phyloP scores from a whole-genome alignment of 2,329 filamentous ascomycete genomes.

The Cladophialophora psammophila region DNA sequence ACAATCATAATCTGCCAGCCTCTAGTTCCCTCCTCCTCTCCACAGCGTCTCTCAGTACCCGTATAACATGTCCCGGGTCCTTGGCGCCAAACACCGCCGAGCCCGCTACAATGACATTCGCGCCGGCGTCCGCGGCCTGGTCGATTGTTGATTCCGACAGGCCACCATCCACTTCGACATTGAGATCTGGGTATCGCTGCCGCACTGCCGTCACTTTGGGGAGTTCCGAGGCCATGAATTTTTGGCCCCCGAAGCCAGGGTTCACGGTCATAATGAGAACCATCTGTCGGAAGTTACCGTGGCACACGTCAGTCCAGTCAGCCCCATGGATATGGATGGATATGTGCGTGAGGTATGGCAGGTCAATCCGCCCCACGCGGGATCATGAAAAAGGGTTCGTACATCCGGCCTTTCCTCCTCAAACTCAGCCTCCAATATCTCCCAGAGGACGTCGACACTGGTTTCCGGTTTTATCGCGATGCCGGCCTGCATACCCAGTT shows the following conservation, averaged over 20 bases:
- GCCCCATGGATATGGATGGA: background rate
- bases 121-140: conserved; percentile 90
- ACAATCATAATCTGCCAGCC: conserved; percentile 28
- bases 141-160: conserved; percentile 88
- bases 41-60: conserved; percentile 79
- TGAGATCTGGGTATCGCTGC: conserved; percentile 83
- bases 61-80: conserved; percentile 86
- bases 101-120: conserved; percentile 97
- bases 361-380: too few species aligned
- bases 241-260: conserved; percentile 96
- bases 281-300: conserved; percentile 69
- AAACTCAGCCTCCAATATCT: conserved; percentile 77
- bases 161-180: conserved; percentile 97
- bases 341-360: too few species aligned
- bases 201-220: conserved; percentile 90
- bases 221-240: conserved; percentile 96
- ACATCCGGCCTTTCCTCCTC: conserved; percentile 87
- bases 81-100: conserved; percentile 94
- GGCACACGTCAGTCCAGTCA: background rate
- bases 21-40: conserved; percentile 60
- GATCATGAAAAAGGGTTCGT: conserved; percentile 24
- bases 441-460: conserved; percentile 87
- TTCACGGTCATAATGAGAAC: conserved; percentile 98
- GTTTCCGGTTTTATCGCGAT: conserved; percentile 96
- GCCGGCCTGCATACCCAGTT: conserved; percentile 84